A percentile compares a stretch with the other conserved stretches of the same genome.
Conservation (phyloP, 768 basidiomycete genomes). For the Pisolithus tinctorius region DNA sequence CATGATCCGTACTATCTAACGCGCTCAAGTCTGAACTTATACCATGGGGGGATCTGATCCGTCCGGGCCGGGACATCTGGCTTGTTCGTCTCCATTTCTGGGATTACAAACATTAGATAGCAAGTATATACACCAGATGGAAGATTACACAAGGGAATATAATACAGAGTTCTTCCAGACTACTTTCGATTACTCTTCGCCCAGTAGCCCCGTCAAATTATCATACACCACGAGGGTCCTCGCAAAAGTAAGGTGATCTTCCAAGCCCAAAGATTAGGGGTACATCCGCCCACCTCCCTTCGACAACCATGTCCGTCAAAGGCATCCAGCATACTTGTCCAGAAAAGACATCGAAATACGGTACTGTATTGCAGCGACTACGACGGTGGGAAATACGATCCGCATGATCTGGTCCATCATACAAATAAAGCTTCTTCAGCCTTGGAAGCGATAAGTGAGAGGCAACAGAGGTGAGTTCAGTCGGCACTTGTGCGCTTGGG, state of each 20-base stretch:
- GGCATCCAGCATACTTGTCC: constrained; percentile 2
- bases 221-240: constrained; percentile 10
- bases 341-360: constrained; percentile 5
- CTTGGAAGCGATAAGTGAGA: constrained; percentile 43
- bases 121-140: no score
- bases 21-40: no score
- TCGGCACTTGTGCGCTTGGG: constrained; percentile 56
- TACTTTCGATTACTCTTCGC: no score
- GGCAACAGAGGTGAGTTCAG: constrained; percentile 48
- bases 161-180: no score
- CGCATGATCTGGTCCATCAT: constrained; percentile 28
- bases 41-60: no score
- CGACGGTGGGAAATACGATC: neutral
- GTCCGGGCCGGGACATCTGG: no score
- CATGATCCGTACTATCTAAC: constrained; percentile 11
- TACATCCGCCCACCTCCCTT: constrained; percentile 24
- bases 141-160: no score
- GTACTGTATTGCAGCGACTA: constrained; percentile 32
- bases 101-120: no score
- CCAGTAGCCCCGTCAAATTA: neutral
- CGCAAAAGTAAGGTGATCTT: constrained; percentile 8
- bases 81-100: no score
- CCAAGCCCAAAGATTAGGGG: constrained; percentile 8
- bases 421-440: constrained; percentile 41
- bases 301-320: constrained; percentile 9